phyloP scores from a whole-genome alignment of 2,329 filamentous ascomycete species.

The Tetracladium maxilliforme region DNA sequence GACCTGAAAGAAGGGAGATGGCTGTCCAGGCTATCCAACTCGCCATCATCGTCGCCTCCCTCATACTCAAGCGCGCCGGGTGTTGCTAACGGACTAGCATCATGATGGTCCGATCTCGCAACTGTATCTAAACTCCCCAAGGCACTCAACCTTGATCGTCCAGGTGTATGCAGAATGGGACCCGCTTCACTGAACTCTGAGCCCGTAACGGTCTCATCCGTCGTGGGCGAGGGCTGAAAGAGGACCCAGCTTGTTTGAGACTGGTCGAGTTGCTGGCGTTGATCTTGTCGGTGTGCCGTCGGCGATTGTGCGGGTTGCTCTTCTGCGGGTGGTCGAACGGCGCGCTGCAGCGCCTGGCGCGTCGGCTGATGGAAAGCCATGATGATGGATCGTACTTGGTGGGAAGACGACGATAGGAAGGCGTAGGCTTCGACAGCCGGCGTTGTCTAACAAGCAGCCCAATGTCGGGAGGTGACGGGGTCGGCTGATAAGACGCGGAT shows the following conservation, averaged over 20 bases:
- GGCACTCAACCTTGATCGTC: conserved; percentile 63
- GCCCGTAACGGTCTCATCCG: conserved; percentile 54
- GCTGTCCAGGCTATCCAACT: conserved; percentile 87
- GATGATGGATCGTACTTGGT: too few relatives aligned
- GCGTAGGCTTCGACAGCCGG: too few relatives aligned
- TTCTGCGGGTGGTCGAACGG: conserved; percentile 23
- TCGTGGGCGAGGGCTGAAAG: conserved; percentile 64
- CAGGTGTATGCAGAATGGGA: conserved; percentile 50
- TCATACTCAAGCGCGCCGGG: conserved; percentile 22
- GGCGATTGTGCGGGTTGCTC: conserved; percentile 15
- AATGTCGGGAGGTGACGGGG: too few relatives aligned
- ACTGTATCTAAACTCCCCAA: conserved; percentile 64
- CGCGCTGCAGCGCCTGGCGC: conserved; percentile 33
- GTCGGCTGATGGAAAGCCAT: conserved; percentile 50
- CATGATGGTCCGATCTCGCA: conserved; percentile 40
- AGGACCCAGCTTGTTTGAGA: conserved; percentile 95
- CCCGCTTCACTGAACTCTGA: too few relatives aligned
- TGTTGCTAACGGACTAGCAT: conserved; percentile 22
- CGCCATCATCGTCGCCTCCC: conserved; percentile 52
- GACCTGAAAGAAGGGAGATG: conserved; percentile 33
- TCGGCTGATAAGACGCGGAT: too few relatives aligned
- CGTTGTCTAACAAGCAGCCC: too few relatives aligned
- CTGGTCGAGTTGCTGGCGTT: conserved; percentile 40
- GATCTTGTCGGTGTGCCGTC: conserved; percentile 6
- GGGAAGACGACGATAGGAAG: too few relatives aligned